Percentiles rank a stretch among this genome's conserved stretches.
Evolutionary conservation across 352 stramenopile species (phyloP).

Genomic region (Pythium guiyangense): DNA sequence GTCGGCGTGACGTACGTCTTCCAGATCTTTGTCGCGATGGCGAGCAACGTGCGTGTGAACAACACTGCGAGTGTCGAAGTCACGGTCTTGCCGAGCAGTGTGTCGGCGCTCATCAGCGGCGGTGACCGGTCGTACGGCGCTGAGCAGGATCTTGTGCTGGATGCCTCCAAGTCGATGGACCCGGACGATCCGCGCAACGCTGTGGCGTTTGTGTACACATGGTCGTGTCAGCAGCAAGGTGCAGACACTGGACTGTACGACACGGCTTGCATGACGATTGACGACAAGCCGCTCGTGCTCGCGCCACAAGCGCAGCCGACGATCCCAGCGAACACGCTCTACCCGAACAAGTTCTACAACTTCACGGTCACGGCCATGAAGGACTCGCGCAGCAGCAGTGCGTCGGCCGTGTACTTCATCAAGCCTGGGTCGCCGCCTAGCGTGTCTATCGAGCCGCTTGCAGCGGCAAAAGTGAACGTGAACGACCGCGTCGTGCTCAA

Average conservation of each 20-base stretch:
- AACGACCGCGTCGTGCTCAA: slow-evolving; percentile 57
- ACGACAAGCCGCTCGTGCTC: slow-evolving; percentile 15
- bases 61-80: slow-evolving; percentile 50
- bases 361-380: slow-evolving; percentile 42
- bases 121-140: slow-evolving; percentile 48
- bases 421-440: slow-evolving; percentile 41
- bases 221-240: slow-evolving; percentile 31
- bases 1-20: slow-evolving; percentile 60
- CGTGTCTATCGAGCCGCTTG: slow-evolving; percentile 47
- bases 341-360: slow-evolving; percentile 47
- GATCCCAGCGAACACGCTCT: slow-evolving; percentile 35
- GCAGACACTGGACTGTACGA: slow-evolving; percentile 24
- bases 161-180: slow-evolving; percentile 48
- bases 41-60: slow-evolving; percentile 32
- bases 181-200: slow-evolving; percentile 34
- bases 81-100: slow-evolving; percentile 30
- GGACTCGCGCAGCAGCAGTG: slow-evolving; percentile 25
- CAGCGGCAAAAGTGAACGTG: slow-evolving; percentile 39
- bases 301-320: slow-evolving; percentile 24
- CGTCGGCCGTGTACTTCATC: slow-evolving; percentile 40
- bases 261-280: slow-evolving; percentile 20
- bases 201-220: slow-evolving; percentile 33
- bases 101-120: slow-evolving; percentile 31
- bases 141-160: slow-evolving; percentile 43
- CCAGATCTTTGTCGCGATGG: slow-evolving; percentile 47